phyloP scores from a whole-genome alignment of 1,139 yeast species.

The Zygoascus meyerae region DNA sequence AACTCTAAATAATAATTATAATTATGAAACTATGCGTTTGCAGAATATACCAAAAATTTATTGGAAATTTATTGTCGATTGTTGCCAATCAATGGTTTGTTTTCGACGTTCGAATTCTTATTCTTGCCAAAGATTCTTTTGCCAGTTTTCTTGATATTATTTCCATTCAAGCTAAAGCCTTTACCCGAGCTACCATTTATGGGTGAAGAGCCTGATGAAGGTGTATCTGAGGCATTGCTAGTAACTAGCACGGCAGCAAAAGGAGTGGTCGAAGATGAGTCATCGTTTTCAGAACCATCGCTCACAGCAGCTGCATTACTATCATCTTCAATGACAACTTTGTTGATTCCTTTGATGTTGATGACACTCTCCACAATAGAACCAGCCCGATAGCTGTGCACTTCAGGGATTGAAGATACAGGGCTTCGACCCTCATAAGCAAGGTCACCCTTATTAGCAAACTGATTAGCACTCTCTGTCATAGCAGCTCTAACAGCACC shows the following conservation, averaged over 20 bases:
- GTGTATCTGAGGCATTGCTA: background rate
- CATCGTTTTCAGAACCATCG: background rate
- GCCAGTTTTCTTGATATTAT: conserved; percentile 3
- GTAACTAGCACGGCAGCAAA: conserved; percentile 3
- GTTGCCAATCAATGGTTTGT: conserved; percentile 3
- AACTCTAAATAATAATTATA: too few species aligned
- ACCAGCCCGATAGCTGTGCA: conserved; percentile 41
- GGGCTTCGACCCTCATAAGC: conserved; percentile 15
- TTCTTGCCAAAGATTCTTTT: conserved; percentile 7
- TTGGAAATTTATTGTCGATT: background rate
- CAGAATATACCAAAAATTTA: too few species aligned
- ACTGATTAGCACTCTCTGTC: conserved; percentile 2
- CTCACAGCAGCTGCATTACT: background rate
- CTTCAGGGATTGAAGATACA: conserved; percentile 19
- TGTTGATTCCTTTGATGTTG: conserved; percentile 77
- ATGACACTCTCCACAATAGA: conserved; percentile 83
- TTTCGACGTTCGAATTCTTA: background rate
- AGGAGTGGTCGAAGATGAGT: background rate
- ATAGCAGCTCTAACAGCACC: conserved; percentile 39
- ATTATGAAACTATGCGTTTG: background rate
- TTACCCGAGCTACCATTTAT: background rate
- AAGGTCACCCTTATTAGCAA: conserved; percentile 16
- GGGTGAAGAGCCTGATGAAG: background rate
- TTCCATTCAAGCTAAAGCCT: conserved; percentile 2
- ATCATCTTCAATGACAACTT: conserved; percentile 69